phyloP scores from a whole-genome alignment of 2,329 filamentous ascomycete species.

The Purpureocillium lavendulum region DNA sequence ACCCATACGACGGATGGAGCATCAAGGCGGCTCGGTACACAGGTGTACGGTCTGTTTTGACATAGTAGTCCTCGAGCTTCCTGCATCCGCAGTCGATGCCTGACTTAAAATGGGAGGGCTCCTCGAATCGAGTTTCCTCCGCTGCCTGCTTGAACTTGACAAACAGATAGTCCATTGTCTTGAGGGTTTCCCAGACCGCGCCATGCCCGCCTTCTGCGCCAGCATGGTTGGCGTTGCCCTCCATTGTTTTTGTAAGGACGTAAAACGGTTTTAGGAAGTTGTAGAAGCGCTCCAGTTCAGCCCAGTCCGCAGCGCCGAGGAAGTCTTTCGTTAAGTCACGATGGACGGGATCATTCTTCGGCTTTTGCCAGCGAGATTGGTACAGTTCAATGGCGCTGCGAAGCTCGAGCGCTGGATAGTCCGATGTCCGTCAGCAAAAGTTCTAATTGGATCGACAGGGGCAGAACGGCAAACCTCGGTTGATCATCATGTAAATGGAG shows the following conservation, averaged over 20 bases:
- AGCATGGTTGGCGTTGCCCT: not conserved
- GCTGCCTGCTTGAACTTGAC: constrained; percentile 1
- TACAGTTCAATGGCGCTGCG: constrained; percentile 1
- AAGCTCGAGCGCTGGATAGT: constrained; percentile 1
- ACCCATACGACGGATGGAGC: constrained; percentile 2
- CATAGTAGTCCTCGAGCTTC: constrained; percentile 4
- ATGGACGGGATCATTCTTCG: not conserved
- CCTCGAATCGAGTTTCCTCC: constrained; percentile 1
- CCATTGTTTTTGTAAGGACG: constrained; percentile 1
- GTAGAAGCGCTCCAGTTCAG: constrained; percentile 1
- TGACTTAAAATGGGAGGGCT: not conserved
- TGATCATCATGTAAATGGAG: constrained; percentile 2
- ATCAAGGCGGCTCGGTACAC: constrained; percentile 2
- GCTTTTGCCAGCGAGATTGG: constrained; percentile 1
- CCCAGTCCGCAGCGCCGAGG: constrained; percentile 1
- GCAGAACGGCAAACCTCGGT: not conserved
- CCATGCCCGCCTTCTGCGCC: not conserved
- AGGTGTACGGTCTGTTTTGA: constrained; percentile 1
- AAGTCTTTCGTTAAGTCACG: constrained; percentile 1
- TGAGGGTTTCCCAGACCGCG: not conserved
- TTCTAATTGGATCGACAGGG: too few relatives aligned
- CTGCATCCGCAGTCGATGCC: not conserved
- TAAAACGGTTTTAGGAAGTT: constrained; percentile 1
- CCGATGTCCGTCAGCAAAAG: not conserved
- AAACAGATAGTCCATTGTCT: constrained; percentile 3